These are phyloP conservation scores for Plectosphaerella cucumerina DNA, from an alignment of 2,329 filamentous ascomycete genomes.

Conservation along the genomic window DNA sequence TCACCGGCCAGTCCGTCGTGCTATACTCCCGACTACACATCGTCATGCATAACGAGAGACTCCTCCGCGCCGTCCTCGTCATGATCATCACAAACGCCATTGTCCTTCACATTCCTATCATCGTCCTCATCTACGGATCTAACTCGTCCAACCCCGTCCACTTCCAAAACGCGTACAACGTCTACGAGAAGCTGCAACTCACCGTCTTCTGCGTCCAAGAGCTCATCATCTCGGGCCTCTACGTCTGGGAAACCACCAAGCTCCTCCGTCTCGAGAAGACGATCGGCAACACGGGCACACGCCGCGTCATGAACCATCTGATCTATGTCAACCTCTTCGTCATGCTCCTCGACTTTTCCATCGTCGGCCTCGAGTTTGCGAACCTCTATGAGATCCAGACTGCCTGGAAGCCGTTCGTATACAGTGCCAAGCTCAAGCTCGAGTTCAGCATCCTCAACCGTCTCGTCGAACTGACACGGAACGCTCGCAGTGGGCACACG, in stretches of 20 bases:
- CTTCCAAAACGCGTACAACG: slow-evolving; percentile 33
- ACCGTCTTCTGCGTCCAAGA: slow-evolving; percentile 53
- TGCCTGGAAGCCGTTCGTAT: slow-evolving; percentile 26
- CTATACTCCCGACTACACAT: slow-evolving; percentile 60
- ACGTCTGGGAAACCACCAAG: slow-evolving; percentile 47
- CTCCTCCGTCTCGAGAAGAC: slow-evolving; percentile 19
- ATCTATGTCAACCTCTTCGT: slow-evolving; percentile 41
- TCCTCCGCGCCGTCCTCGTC: slow-evolving; percentile 43
- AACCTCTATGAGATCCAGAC: slow-evolving; percentile 28
- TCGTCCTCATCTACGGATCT: slow-evolving; percentile 49
- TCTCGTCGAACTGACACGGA: slow-evolving; percentile 23
- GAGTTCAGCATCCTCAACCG: slow-evolving; percentile 29
- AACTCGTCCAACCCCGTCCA: slow-evolving; percentile 30
- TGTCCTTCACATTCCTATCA: slow-evolving; percentile 49
- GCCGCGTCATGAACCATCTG: slow-evolving; percentile 34
- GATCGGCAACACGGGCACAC: slow-evolving; percentile 9
- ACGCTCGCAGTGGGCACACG: neutral
- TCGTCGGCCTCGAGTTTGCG: slow-evolving; percentile 26
- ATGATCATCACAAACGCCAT: slow-evolving; percentile 55
- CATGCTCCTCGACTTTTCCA: slow-evolving; percentile 36
- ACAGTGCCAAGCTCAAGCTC: slow-evolving; percentile 30
- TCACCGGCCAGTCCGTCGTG: slow-evolving; percentile 57
- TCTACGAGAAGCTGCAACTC: slow-evolving; percentile 52
- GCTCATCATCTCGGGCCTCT: slow-evolving; percentile 46
- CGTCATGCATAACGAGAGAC: slow-evolving; percentile 43